Evolutionary conservation across 345 rosid species (phyloP).

Genomic region (Salix caprea): DNA sequence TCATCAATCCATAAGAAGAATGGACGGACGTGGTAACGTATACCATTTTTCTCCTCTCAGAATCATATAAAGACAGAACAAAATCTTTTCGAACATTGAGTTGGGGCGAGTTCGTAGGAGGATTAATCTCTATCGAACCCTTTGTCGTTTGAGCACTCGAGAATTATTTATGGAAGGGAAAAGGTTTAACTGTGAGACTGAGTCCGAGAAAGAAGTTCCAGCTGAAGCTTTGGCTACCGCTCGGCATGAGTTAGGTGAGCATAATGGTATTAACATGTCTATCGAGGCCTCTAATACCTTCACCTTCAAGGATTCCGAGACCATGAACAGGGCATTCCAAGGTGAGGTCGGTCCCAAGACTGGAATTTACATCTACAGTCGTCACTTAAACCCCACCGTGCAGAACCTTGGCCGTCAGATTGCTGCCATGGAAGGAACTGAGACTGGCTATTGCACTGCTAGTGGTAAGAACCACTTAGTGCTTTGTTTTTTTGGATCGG

Average conservation of each 20-base stretch:
- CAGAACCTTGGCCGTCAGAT: constrained; percentile 86
- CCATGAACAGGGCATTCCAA: constrained; percentile 80
- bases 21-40: too few relatives aligned
- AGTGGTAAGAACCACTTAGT: constrained; percentile 53
- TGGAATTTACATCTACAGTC: constrained; percentile 88
- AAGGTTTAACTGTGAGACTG: too few relatives aligned
- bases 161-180: too few relatives aligned
- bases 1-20: too few relatives aligned
- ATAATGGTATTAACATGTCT: constrained; percentile 98
- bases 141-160: too few relatives aligned
- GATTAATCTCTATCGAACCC: too few relatives aligned
- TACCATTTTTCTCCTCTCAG: too few relatives aligned
- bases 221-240: constrained; percentile 67
- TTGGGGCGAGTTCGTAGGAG: too few relatives aligned
- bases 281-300: constrained; percentile 97
- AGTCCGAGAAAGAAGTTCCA: constrained; percentile 42
- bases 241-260: constrained; percentile 93
- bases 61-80: too few relatives aligned
- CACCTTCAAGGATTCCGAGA: constrained; percentile 98
- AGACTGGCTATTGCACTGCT: constrained; percentile 96
- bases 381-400: constrained; percentile 97
- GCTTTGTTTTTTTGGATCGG: neutral
- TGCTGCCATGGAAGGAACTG: constrained; percentile 96
- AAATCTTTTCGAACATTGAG: too few relatives aligned
- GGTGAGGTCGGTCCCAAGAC: constrained; percentile 97